phyloP scores from a whole-genome alignment of 768 basidiomycete species.

The Leucosporidium creatinivorum region DNA sequence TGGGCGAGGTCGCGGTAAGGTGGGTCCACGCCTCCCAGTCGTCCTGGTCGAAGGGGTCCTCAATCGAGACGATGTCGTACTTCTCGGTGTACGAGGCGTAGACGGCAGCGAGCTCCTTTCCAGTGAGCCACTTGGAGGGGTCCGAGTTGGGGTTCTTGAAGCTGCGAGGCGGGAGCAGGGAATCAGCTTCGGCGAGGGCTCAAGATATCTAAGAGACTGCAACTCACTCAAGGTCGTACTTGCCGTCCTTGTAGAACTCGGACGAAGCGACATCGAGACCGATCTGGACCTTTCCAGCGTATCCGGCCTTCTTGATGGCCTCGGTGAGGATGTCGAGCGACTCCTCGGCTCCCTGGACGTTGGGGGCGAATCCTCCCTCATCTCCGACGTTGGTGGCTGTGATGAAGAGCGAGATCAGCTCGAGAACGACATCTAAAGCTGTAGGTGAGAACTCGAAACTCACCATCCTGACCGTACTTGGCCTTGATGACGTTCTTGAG shows the following conservation, averaged over 20 bases:
- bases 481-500: slow-evolving; percentile 98
- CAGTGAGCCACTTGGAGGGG: slow-evolving; percentile 89
- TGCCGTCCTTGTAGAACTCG: slow-evolving; percentile 99
- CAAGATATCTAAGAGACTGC: background rate
- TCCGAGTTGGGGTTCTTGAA: slow-evolving; percentile 99
- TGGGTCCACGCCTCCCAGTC: slow-evolving; percentile 98
- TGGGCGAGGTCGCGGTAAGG: slow-evolving; percentile 68
- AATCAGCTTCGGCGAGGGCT: background rate
- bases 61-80: slow-evolving; percentile 85
- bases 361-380: slow-evolving; percentile 98
- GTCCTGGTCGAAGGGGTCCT: slow-evolving; percentile 99
- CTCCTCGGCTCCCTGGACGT: slow-evolving; percentile 93
- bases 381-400: slow-evolving; percentile 97
- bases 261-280: slow-evolving; percentile 89
- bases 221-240: slow-evolving; percentile 77
- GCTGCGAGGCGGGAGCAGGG: slow-evolving; percentile 32
- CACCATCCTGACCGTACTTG: slow-evolving; percentile 98
- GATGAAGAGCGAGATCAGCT: background rate
- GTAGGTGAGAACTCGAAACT: slow-evolving; percentile 35
- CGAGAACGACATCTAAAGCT: background rate
- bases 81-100: slow-evolving; percentile 80
- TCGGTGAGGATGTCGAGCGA: slow-evolving; percentile 87
- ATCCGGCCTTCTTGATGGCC: slow-evolving; percentile 96
- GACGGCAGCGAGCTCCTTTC: slow-evolving; percentile 81
- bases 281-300: slow-evolving; percentile 97